These are phyloP conservation scores for Biscogniauxia sp. DNA, from an alignment of 2,329 filamentous ascomycete genomes.

Conservation along the genomic window DNA sequence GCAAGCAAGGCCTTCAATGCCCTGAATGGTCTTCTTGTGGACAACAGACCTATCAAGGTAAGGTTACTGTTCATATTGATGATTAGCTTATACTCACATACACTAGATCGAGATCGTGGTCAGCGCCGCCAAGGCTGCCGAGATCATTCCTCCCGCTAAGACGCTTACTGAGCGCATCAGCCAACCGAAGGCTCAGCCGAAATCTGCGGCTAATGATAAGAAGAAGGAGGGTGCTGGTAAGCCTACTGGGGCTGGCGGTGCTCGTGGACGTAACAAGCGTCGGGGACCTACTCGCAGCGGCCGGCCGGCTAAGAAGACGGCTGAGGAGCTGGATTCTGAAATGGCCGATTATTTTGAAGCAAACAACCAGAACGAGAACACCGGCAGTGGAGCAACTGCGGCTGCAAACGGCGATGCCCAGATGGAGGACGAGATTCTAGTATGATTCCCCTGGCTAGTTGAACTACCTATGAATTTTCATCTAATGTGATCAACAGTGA, in stretches of 20 bases:
- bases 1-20: constrained; percentile 81
- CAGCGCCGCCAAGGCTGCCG: constrained; percentile 69
- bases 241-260: constrained; percentile 41
- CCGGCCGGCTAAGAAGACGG: constrained; percentile 79
- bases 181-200: constrained; percentile 71
- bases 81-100: constrained; percentile 22
- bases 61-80: constrained; percentile 19
- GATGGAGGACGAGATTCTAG: constrained; percentile 64
- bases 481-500: constrained; percentile 8
- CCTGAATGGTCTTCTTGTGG: constrained; percentile 86
- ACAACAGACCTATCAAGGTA: constrained; percentile 88
- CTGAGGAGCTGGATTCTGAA: constrained; percentile 92
- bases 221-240: constrained; percentile 51
- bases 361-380: constrained; percentile 43
- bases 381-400: constrained; percentile 46
- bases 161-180: constrained; percentile 80
- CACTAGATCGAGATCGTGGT: constrained; percentile 84
- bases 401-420: constrained; percentile 52
- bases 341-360: constrained; percentile 91
- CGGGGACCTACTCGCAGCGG: constrained; percentile 50
- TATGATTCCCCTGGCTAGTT: constrained; percentile 8
- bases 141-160: constrained; percentile 64
- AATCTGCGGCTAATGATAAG: constrained; percentile 77
- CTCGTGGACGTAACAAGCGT: constrained; percentile 49
- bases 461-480: not conserved